Evolutionary conservation across 495 filamentous ascomycete species (phyloP), one percentile per base, ranked within the genome.

Genomic region (Tuber aestivum): DNA sequence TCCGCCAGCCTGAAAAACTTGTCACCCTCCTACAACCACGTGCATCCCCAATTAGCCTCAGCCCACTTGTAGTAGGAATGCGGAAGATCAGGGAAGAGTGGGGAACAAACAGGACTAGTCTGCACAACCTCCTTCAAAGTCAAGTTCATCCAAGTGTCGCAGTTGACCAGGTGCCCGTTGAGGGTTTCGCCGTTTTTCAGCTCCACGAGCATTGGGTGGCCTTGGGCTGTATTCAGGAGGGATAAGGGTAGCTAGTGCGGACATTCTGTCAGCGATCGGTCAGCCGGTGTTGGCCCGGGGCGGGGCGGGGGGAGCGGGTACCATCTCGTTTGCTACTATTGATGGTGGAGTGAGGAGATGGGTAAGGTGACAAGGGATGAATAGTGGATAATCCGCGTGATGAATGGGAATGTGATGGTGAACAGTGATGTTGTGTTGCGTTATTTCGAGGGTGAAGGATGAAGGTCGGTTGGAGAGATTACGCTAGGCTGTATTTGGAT

Each of bases 61-160:
- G 21, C 14, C 27, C 41, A 3, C 27, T 65, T 42, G 21, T 50
- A 27, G 44, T 41, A 44, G 48, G 40, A 27, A 7, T 5, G 41
- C 2, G 21, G n/a, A 37, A 56, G 10, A 3, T 12, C 16, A 40
- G 12, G 3, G 21, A 21, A 69, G 70, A 71, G 35, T 68, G 65
- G 5, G 50, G 18, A 41, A 77, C 85, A 41, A 81, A 90, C 89
- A 40, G 94, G 89, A 81, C 92, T 96, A 10, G 95, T 99, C 85
- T 97, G 94, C n/a, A 98, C 92, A 14, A 99, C 96, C 82, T 97
- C 95, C 83, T 94, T 94, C 83, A 99, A 85, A 32, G 95, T 97
- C 71, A 99, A 85, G 84, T 99, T 99, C 95, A 99, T 99, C 94
- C 94, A 99, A 50, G 94, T 98, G 84, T 99, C 95, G 88, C 94